Conservation (phyloP, 2,329 filamentous ascomycete genomes). For the Aspergillus sp. region DNA sequence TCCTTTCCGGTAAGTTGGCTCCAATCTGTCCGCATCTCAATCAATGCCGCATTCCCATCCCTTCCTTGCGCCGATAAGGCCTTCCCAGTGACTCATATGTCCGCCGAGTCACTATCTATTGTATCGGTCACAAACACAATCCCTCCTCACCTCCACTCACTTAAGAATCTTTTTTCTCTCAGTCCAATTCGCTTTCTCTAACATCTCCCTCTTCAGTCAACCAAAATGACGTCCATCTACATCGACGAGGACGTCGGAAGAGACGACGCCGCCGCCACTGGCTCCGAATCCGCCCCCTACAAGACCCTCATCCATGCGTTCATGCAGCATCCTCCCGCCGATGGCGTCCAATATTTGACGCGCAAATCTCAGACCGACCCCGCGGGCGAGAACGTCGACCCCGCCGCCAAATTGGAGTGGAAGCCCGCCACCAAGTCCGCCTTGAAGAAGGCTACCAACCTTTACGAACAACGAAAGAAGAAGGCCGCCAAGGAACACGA, state of each 20-base stretch:
- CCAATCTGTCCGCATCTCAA: not conserved
- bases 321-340: constrained; percentile 62
- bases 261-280: constrained; percentile 65
- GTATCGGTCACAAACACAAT: not conserved
- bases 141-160: not conserved
- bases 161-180: not conserved
- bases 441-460: constrained; percentile 77
- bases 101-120: too few relatives aligned
- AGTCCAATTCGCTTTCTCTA: constrained; percentile 2
- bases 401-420: constrained; percentile 65
- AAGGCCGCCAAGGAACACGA: constrained; percentile 78
- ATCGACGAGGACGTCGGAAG: constrained; percentile 77
- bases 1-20: not conserved
- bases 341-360: constrained; percentile 62
- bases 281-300: constrained; percentile 72
- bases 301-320: constrained; percentile 78
- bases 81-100: not conserved
- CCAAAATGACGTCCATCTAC: constrained; percentile 55
- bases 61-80: not conserved
- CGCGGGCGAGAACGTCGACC: constrained; percentile 62
- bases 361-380: constrained; percentile 65
- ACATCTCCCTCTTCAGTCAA: constrained; percentile 1
- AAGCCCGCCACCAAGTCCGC: constrained; percentile 81
- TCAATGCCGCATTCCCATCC: not conserved
- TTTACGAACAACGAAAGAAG: constrained; percentile 74